Percentiles rank a stretch among this genome's conserved stretches.
Evolutionary conservation across 169 alveolate species (phyloP).

Genomic region (Plasmodium adleri): DNA sequence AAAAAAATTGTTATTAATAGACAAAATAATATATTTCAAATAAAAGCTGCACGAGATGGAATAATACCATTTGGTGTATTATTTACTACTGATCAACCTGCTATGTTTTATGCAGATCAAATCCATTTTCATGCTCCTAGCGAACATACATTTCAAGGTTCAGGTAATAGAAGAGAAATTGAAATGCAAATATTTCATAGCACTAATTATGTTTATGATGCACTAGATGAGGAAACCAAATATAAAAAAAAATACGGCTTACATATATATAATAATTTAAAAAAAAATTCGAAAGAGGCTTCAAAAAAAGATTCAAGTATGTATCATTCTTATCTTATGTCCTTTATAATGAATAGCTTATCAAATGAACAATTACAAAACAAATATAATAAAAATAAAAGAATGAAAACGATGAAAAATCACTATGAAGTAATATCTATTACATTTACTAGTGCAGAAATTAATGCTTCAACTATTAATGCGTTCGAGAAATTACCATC

Average conservation of each 20-base stretch:
- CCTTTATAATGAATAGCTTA: slow-evolving; percentile 49
- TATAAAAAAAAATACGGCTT: neutral
- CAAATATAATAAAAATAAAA: slow-evolving; percentile 66
- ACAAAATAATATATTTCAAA: slow-evolving; percentile 84
- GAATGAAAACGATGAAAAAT: slow-evolving; percentile 75
- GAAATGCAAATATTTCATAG: slow-evolving; percentile 91
- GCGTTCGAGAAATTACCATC: slow-evolving; percentile 87
- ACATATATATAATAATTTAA: neutral
- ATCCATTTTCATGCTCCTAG: slow-evolving; percentile 90
- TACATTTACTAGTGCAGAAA: slow-evolving; percentile 90
- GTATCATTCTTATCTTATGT: slow-evolving; percentile 22
- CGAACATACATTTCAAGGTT: slow-evolving; percentile 90
- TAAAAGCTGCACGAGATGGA: slow-evolving; percentile 83
- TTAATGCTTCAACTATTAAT: slow-evolving; percentile 82
- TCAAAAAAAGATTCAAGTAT: neutral
- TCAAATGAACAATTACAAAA: slow-evolving; percentile 49
- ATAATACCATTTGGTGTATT: slow-evolving; percentile 85
- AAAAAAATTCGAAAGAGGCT: neutral
- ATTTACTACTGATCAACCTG: slow-evolving; percentile 88
- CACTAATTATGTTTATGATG: slow-evolving; percentile 78
- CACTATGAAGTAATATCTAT: slow-evolving; percentile 89
- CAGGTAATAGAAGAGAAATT: slow-evolving; percentile 88
- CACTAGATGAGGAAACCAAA: slow-evolving; percentile 10
- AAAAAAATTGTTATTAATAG: slow-evolving; percentile 81
- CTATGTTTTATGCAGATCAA: slow-evolving; percentile 86